Conservation (phyloP, 306 rosid species). For the Glycine latifolia region DNA sequence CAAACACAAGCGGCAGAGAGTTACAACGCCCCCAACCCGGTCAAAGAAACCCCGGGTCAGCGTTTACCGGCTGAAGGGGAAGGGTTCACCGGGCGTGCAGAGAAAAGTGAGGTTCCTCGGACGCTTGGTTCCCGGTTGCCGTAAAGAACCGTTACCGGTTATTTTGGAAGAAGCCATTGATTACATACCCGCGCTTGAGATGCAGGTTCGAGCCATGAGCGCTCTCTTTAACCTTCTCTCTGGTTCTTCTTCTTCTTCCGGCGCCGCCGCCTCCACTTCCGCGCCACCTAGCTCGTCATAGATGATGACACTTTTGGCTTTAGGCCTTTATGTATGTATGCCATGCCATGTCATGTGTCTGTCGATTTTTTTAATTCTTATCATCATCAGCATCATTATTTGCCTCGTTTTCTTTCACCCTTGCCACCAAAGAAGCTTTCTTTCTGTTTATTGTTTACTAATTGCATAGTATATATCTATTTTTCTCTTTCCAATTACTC, state of each 20-base stretch:
- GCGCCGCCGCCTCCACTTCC: slow-evolving; percentile 43
- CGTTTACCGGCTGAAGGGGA: slow-evolving; percentile 72
- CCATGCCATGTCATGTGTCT: slow-evolving; percentile 35
- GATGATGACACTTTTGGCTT: slow-evolving; percentile 32
- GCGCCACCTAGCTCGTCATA: slow-evolving; percentile 55
- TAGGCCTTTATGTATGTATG: slow-evolving; percentile 19
- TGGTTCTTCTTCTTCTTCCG: background rate
- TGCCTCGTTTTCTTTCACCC: background rate
- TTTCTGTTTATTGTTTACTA: slow-evolving; percentile 39
- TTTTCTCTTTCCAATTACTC: background rate
- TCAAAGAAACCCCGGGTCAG: slow-evolving; percentile 70
- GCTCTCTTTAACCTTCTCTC: slow-evolving; percentile 66
- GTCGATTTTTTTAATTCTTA: slow-evolving; percentile 28
- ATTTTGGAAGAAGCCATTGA: slow-evolving; percentile 79
- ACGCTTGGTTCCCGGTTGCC: slow-evolving; percentile 89
- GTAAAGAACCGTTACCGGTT: slow-evolving; percentile 77
- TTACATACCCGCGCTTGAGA: slow-evolving; percentile 85
- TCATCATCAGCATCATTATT: background rate
- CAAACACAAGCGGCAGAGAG: slow-evolving; percentile 60
- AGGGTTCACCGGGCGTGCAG: slow-evolving; percentile 68
- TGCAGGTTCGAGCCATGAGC: slow-evolving; percentile 85
- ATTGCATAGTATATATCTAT: slow-evolving; percentile 40
- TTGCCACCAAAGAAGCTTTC: slow-evolving; percentile 37
- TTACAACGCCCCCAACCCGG: slow-evolving; percentile 41
- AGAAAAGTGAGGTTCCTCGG: slow-evolving; percentile 74